Base-by-base conservation (phyloP, 2,329 filamentous ascomycete genomes). In the Fonsecaea monophora region DNA sequence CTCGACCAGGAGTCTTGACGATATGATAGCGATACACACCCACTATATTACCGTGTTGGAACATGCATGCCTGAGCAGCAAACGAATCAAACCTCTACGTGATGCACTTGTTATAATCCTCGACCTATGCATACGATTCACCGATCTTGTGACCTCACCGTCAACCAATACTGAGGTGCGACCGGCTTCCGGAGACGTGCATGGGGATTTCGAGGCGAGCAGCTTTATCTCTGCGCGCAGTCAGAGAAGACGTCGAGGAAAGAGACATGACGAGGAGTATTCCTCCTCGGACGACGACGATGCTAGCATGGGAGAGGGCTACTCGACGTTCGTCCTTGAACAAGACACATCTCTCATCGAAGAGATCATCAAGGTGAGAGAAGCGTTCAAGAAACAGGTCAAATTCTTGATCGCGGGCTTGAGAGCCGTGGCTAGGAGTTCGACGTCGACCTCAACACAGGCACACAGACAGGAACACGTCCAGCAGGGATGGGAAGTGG, bases 41-140 rank as follows among this genome's bases (percentile, higher is more conserved):
- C 75, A 77, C 0, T 94, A 90, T 73, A 80, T 90, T 53, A 83
- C 82, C 53, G 84, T 84, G 1, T 79, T 95, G 10, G 81, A 89
- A 64, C 85, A 88, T 37, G 88, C 92, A 70, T 87, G 90, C 9
- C 85, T 95, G 30, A 84, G 96, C 0, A 87, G 89, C 0, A 79
- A 83, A 15, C 89, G 89, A 62, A 79, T 97, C 3, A 82, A 84
- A 15, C 89, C 90, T 0, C 90, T 97, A 40, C 85, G 87, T 63
- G 86, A 91, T 65, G 87, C 87, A 13, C 85, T 96, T 18, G 82
- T 94, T n/a, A 87, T 89, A 55, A 79, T 95, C 2, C 83, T 97
- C 1, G 91, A 97, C 74, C 80, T 96, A 12, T 87, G 88, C 2
- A 86, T 94, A 53, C 82, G 84, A 64, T 87, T 96, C 35, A 86